Evolutionary conservation across 2,329 filamentous ascomycete species (phyloP), one percentile per base, ranked within the genome.

Genomic region (Eurotiales sp.): DNA sequence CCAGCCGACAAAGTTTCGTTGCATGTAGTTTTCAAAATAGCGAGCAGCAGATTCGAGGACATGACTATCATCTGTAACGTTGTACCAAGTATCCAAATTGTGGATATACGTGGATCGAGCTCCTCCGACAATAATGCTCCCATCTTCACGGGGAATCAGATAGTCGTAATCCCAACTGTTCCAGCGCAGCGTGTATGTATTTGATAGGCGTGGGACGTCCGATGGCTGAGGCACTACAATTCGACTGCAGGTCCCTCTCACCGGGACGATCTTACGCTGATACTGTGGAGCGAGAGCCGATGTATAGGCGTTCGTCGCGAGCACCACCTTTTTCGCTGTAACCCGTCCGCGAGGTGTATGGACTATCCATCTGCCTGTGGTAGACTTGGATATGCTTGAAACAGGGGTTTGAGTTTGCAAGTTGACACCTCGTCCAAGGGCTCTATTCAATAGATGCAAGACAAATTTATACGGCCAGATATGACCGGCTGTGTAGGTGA

Each of bases 261-360:
- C 84, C 0, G 90, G 90, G 2, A 90, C 81, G 55, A 95, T 86
- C 8, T 91, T 76, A 57, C 84, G 81, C 8, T 80, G 75, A 59
- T 92, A 85, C 29, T 73, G 64, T 0, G 88, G 88, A 2, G 91
- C 72, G 4, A 96, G 76, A 55, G 84, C 78, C 1, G 88, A 88
- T 0, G 89, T 91, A 67, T 95, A 93, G 4, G 77, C 91, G 64
- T 96, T 96, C 1, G 87, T 91, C 3, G 88, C 86, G 14, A 95
- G 78, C 15, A 96, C 77, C 19, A 95, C 81, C 25, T 80, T 77
- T 12, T 74, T 71, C 1, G 89, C 76, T 0, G 65, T 65, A 51
- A 95, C 77, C 37, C 69, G 73, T 12, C 90, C 90, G 19, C 89
- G 82, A 0, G 76, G 23, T 0, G 89, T 95, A 42, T 83, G 73